phyloP scores from a whole-genome alignment of 345 rosid genomes.

The Rhizophora apiculata region DNA sequence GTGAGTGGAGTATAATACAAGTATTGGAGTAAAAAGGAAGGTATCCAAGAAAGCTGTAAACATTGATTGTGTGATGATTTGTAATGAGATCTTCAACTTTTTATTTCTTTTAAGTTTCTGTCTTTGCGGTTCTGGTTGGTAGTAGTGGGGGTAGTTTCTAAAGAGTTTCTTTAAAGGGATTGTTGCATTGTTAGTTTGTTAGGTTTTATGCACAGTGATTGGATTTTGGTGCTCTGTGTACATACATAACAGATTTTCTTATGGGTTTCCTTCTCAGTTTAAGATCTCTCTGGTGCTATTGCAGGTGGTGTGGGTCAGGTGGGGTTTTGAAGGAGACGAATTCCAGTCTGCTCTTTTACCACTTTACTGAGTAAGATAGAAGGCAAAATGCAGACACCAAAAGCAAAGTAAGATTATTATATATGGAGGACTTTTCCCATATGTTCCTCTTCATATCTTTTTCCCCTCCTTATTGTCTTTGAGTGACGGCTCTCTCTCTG shows the following conservation, averaged over 20 bases:
- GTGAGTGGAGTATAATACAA: conserved; percentile 4
- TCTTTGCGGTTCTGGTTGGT: conserved; percentile 56
- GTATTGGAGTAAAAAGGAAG: conserved; percentile 22
- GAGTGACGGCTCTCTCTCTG: neutral
- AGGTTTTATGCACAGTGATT: conserved; percentile 38
- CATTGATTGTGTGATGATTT: conserved; percentile 11
- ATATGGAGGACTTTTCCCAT: neutral
- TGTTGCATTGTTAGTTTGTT: conserved; percentile 46
- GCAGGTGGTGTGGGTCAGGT: conserved; percentile 58
- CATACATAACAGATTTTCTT: conserved; percentile 30
- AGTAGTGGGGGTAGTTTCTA: conserved; percentile 78
- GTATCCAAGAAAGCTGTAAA: conserved; percentile 12
- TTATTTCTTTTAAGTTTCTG: conserved; percentile 19
- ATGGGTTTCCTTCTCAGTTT: conserved; percentile 35
- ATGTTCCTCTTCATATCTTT: neutral
- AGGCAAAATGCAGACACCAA: conserved; percentile 78
- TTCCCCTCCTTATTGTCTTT: neutral
- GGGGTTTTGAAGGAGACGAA: conserved; percentile 30
- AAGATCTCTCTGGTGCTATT: conserved; percentile 33
- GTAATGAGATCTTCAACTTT: conserved; percentile 27
- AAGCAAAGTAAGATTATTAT: conserved; percentile 54
- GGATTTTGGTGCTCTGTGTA: conserved; percentile 20
- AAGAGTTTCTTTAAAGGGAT: conserved; percentile 90
- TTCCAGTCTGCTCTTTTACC: conserved; percentile 14
- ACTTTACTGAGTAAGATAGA: conserved; percentile 24